Conservation (phyloP, 2,329 filamentous ascomycete species). For the Ophiostoma tasmaniense region DNA sequence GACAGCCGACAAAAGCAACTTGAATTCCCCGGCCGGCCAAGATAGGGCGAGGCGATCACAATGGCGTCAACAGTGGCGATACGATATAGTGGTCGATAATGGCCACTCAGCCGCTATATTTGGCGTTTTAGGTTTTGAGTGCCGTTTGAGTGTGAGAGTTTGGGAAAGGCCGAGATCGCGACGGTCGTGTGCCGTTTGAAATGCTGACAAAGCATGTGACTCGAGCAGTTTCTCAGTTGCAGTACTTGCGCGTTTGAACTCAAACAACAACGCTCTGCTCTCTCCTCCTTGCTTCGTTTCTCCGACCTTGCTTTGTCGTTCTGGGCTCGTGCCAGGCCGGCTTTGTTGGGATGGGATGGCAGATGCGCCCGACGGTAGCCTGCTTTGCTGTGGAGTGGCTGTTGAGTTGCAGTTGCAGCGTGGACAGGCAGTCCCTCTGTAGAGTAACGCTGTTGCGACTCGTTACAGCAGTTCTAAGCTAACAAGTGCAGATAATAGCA, state of each 20-base stretch:
- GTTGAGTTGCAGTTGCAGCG: background rate
- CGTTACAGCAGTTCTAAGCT: background rate
- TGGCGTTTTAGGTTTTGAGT: background rate
- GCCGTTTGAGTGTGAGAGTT: too few relatives aligned
- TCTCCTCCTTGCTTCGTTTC: too few relatives aligned
- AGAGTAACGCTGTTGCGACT: background rate
- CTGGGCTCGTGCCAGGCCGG: background rate
- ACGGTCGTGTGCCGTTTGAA: too few relatives aligned
- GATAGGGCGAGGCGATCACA: constrained; percentile 12
- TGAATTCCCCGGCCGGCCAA: constrained; percentile 1
- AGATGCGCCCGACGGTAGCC: background rate
- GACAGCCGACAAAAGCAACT: background rate
- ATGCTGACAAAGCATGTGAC: too few relatives aligned
- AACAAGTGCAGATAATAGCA: background rate
- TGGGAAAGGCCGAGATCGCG: background rate
- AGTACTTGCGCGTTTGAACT: too few relatives aligned
- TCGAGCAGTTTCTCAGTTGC: background rate
- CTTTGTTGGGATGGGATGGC: background rate
- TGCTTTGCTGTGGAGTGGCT: background rate
- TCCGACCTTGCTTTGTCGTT: too few relatives aligned
- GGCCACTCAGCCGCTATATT: background rate
- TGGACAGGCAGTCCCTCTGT: background rate
- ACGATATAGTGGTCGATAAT: background rate
- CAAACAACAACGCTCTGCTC: too few relatives aligned
- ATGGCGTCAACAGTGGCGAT: constrained; percentile 11